A percentile compares a stretch with the other conserved stretches of the same genome.
Conservation (phyloP, 805 yeast species). For the Candida parachauliodes region DNA sequence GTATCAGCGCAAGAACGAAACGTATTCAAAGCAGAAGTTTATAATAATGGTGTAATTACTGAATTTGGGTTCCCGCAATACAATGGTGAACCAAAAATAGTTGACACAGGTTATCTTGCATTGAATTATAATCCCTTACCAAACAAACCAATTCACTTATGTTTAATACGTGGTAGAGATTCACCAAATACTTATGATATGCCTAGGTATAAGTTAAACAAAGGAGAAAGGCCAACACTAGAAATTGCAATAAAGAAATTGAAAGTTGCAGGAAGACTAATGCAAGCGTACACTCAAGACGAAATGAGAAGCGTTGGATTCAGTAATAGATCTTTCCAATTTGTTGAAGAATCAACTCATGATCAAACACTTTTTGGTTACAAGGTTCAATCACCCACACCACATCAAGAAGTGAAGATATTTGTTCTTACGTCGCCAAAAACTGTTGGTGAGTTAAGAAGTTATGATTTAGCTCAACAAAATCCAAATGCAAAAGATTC, state of each 20-base stretch:
- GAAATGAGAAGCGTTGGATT: conserved; percentile 79
- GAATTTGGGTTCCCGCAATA: conserved; percentile 23
- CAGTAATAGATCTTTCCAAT: conserved; percentile 74
- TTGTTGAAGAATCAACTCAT: conserved; percentile 51
- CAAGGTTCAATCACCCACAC: conserved; percentile 47
- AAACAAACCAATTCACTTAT: conserved; percentile 78
- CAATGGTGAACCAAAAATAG: conserved; percentile 14
- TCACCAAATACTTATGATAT: conserved; percentile 70
- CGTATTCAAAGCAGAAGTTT: conserved; percentile 48
- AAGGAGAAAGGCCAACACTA: conserved; percentile 61
- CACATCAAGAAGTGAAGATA: conserved; percentile 63
- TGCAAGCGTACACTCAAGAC: conserved; percentile 90
- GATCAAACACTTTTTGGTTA: conserved; percentile 33
- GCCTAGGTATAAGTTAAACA: conserved; percentile 44
- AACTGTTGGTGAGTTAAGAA: conserved; percentile 68
- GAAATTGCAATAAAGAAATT: conserved; percentile 71
- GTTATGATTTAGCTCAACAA: conserved; percentile 84
- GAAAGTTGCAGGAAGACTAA: conserved; percentile 77
- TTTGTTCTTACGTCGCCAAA: conserved; percentile 69
- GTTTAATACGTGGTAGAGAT: conserved; percentile 72
- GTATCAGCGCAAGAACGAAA: conserved; percentile 65
- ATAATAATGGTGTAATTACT: conserved; percentile 33
- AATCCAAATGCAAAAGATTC: conserved; percentile 64
- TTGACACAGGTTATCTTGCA: conserved; percentile 22
- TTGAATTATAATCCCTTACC: conserved; percentile 44